phyloP scores from a whole-genome alignment of 176 grass and related monocot species.

The Otatea glauca region DNA sequence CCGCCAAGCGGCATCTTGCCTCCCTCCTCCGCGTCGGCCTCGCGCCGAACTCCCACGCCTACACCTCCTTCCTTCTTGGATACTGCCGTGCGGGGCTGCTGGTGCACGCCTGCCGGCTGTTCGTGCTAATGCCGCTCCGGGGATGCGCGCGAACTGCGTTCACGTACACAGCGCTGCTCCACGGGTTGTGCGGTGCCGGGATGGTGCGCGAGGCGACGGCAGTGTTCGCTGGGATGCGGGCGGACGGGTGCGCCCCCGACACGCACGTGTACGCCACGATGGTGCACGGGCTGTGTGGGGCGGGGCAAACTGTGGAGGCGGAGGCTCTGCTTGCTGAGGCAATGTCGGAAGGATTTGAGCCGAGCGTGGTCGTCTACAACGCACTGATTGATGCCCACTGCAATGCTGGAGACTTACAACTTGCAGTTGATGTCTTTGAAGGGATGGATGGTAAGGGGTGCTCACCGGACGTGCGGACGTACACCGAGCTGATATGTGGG shows the following conservation, averaged over 20 bases:
- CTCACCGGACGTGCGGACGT: slow-evolving; percentile 61
- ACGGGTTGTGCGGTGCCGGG: slow-evolving; percentile 63
- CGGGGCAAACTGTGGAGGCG: slow-evolving; percentile 61
- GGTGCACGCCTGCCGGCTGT: slow-evolving; percentile 61
- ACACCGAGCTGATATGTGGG: slow-evolving; percentile 74
- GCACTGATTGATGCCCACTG: slow-evolving; percentile 85
- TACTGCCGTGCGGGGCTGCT: slow-evolving; percentile 68
- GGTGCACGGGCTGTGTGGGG: slow-evolving; percentile 75
- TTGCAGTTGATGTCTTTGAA: slow-evolving; percentile 53
- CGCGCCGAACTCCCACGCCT: slow-evolving; percentile 66
- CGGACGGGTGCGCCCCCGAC: slow-evolving; percentile 55
- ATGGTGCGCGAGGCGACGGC: slow-evolving; percentile 60
- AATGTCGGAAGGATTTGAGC: slow-evolving; percentile 50
- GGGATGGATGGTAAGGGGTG: slow-evolving; percentile 61
- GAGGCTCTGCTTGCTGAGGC: slow-evolving; percentile 63
- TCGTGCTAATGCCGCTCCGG: slow-evolving; percentile 85
- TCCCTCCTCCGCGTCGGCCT: slow-evolving; percentile 62
- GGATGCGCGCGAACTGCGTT: slow-evolving; percentile 61
- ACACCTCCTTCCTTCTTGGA: slow-evolving; percentile 75
- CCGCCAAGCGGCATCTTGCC: slow-evolving; percentile 67
- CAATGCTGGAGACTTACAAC: slow-evolving; percentile 59
- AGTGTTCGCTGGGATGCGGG: slow-evolving; percentile 58
- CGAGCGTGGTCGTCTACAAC: slow-evolving; percentile 82
- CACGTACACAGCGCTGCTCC: slow-evolving; percentile 70
- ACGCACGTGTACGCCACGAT: slow-evolving; percentile 65